Base-by-base conservation (phyloP, 352 stramenopile genomes). In the Pseudoperonospora humuli region DNA sequence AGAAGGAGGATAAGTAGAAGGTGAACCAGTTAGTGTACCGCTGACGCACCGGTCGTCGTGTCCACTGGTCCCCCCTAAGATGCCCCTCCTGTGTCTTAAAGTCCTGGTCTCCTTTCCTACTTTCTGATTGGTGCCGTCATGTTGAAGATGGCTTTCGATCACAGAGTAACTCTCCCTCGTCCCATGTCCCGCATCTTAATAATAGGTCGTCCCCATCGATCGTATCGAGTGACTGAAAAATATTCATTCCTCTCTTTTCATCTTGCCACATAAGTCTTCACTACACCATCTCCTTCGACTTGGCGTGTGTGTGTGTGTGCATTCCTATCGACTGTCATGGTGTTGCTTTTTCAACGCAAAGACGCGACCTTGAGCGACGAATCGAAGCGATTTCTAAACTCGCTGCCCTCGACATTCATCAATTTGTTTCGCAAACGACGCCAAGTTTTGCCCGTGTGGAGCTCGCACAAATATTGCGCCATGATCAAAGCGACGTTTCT, bases 401-500 rank as follows among this genome's bases (percentile, higher is more conserved):
- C 81, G 54, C 65, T 93, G 14, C 81, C 81, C 18, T 78, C 78
- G 14, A 76, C 76, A n/a, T 88, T 87, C 39, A 70, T 87, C 35
- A 86, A 86, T 40, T 29, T 86, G n/a, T 87, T 91, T 41, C 78
- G 79, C 56, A 93, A 93, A 65, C 77, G 75, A 19, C 65, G 81
- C 9, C 80, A 89, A 34, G 28, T 93, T 7, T 50, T 91, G 25
- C 81, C 76, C 1, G 75, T 91, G 2, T 93, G 81, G 81, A 84
- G 70, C 57, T 86, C 76, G 23, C 55, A 84, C 54, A 88, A 85
- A 61, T 93, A 93, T 62, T 90, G 79, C 60, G 54, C 70, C 39
- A 76, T 88, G 76, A 89, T 93, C 67, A 93, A 93, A 58, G 87
- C 81, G 41, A 87, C 69, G 31, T 93, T 64, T 50, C 50, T 93